Base-by-base conservation (phyloP, 2,329 filamentous ascomycete species). In the Fusarium devonianum region DNA sequence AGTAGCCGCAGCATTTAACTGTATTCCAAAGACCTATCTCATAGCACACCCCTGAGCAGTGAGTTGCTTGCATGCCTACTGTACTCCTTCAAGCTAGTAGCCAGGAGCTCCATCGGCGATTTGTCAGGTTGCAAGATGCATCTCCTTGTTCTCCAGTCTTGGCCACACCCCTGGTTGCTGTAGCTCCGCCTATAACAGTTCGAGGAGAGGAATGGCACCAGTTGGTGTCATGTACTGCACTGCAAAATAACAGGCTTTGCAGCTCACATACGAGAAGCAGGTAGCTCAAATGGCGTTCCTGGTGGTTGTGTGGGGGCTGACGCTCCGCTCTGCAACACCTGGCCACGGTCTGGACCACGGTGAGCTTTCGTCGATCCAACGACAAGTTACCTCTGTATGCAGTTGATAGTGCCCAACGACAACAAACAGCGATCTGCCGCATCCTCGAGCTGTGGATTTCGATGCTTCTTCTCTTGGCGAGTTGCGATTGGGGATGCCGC, bases 331-430 rank as follows among this genome's bases (percentile, higher is more conserved):
- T n/a, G 30, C 16, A 21, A n/a, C 9, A 13, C n/a, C 11, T 44
- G 53, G 48, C 53, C 46, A 57, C 43, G 62, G 62, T 64, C 62
- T 64, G 48, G 62, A 61, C 59, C 54, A 48, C 29, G 47, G 42
- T 52, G 54, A 64, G 49, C 43, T 36, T 35, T 60, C n/a, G 59
- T 46, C 62, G 56, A 64, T 64, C 61, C 39, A 39, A 33, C 56
- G 19, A 29, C n/a, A 26, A 46, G 30, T 30, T 23, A 26, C 30
- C 62, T 56, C 63, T 62, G 62, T 21, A 12, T 25, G 23, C 4
- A 25, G 12, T 25, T 9, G 8, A 8, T 25, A 9, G 9, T 4
- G 12, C 4, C 23, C 4, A n/a, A 12, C 11, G 12, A 26, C n/a
- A 12, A 12, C 5, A 32, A 22, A 40, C 29, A 40, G 18, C 13